Base-by-base conservation (phyloP, 164 flowering plant species). In the Stephania japonica region DNA sequence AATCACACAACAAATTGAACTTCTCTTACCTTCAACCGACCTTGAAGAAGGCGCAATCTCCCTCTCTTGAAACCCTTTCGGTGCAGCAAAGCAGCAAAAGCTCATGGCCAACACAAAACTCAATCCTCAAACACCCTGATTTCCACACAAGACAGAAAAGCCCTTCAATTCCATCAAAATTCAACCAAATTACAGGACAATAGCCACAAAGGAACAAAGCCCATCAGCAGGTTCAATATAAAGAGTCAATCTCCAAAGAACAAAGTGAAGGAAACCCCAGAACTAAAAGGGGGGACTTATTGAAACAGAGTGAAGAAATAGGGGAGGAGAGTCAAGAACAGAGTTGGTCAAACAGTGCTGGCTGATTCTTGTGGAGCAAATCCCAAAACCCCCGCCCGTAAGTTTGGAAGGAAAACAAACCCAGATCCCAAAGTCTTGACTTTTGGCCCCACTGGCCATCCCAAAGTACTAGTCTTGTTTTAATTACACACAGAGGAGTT, bases 11-110 rank as follows among this genome's bases (percentile, higher is more conserved):
- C 63, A 8, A 42, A 71, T 2, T 47, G 19, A 26, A 68, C 3
- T 74, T 8, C 42, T 42, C 72, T 62, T 77, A 80, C 82, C 82
- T 75, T 72, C 71, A 12, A 47, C 14, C 21, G 59, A 43, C 24
- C 56, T 49, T 13, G 26, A 27, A 59, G 70, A 21, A 47, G 8
- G 59, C 7, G n/a, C 64, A 42, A 11, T 38, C 8, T 27, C 65
- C 41, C 53, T 59, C 61, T 63, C 44, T 63, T 12, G 49, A 10
- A 27, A 12, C 27, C 47, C 11, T 12, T 62, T 64, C 1, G 32
- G 53, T 6, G 13, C 56, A 64, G 73, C 71, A 23, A 80, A 69
- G 71, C 82, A 77, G 69, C 76, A 69, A 47, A 75, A 16, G 7
- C 43, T 61, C 82, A 80, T 80, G 27, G 67, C 65, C 42, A 68